phyloP scores from a whole-genome alignment of 177 flowering plant species.

The Vitis hybrid region DNA sequence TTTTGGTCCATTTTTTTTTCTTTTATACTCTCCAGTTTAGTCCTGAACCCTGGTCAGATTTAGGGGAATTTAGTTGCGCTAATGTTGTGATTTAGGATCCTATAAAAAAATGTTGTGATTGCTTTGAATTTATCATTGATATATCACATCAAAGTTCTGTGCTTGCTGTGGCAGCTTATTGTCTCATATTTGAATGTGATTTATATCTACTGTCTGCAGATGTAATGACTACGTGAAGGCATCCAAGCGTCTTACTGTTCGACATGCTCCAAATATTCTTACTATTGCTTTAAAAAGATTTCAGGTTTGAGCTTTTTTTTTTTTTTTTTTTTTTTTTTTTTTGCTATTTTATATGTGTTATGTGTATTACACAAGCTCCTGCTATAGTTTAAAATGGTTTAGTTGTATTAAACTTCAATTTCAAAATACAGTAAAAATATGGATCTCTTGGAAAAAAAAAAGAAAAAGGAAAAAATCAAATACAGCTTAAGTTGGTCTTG shows the following conservation, averaged over 20 bases:
- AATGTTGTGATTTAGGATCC: no score
- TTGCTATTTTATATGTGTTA: neutral
- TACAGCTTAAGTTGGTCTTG: no score
- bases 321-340: no score
- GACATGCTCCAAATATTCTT: constrained; percentile 81
- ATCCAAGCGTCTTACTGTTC: constrained; percentile 77
- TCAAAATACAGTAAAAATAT: no score
- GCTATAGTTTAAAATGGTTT: neutral
- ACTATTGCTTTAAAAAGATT: constrained; percentile 95
- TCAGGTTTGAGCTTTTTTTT: constrained; percentile 49
- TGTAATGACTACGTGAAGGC: constrained; percentile 95
- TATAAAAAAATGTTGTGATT: no score
- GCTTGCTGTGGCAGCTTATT: neutral
- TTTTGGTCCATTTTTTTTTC: no score
- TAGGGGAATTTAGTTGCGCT: no score
- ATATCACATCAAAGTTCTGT: neutral
- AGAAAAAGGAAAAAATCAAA: no score
- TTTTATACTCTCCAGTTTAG: no score
- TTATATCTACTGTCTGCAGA: constrained; percentile 36
- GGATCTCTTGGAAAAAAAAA: no score
- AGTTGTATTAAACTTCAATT: no score
- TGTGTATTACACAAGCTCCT: neutral
- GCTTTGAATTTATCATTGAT: neutral
- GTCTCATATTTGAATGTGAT: neutral
- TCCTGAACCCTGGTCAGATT: no score